A percentile compares a stretch with the other conserved stretches of the same genome.
Evolutionary conservation across 2,329 filamentous ascomycete species (phyloP).

Genomic region (Neurospora sp.): DNA sequence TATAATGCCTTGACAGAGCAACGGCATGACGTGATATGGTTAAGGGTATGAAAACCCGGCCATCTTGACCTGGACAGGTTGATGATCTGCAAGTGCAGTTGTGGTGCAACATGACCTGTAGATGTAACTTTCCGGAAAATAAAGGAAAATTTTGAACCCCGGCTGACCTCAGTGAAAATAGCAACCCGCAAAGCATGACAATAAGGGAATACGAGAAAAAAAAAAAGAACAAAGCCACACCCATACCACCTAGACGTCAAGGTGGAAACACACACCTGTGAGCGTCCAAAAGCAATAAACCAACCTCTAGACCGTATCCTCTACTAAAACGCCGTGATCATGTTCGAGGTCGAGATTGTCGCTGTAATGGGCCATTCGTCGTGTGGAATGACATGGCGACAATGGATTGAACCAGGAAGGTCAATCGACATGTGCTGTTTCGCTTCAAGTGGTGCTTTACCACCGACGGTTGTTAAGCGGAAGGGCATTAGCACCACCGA

Average conservation of each 20-base stretch:
- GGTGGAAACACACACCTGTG: background rate
- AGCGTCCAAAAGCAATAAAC: slow-evolving; percentile 8
- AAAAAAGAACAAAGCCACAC: background rate
- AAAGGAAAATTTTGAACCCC: background rate
- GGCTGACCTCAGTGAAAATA: background rate
- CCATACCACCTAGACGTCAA: background rate
- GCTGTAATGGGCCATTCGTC: slow-evolving; percentile 8
- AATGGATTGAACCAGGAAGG: slow-evolving; percentile 3
- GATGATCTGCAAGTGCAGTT: background rate
- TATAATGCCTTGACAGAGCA: background rate
- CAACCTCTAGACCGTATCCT: slow-evolving; percentile 15
- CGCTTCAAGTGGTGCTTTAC: slow-evolving; percentile 26
- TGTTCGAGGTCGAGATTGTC: slow-evolving; percentile 8
- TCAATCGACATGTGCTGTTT: background rate
- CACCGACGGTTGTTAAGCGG: slow-evolving; percentile 41
- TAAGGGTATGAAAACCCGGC: background rate
- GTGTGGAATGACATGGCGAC: slow-evolving; percentile 2
- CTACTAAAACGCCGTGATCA: slow-evolving; percentile 13
- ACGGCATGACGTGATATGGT: background rate
- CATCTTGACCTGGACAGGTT: background rate
- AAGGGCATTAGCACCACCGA: slow-evolving; percentile 37
- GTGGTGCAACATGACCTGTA: background rate
- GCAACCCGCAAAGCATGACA: background rate
- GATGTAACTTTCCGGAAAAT: background rate
- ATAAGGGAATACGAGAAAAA: slow-evolving; percentile 1